phyloP scores from a whole-genome alignment of 2,329 filamentous ascomycete species.

The Fusarium floridanum region DNA sequence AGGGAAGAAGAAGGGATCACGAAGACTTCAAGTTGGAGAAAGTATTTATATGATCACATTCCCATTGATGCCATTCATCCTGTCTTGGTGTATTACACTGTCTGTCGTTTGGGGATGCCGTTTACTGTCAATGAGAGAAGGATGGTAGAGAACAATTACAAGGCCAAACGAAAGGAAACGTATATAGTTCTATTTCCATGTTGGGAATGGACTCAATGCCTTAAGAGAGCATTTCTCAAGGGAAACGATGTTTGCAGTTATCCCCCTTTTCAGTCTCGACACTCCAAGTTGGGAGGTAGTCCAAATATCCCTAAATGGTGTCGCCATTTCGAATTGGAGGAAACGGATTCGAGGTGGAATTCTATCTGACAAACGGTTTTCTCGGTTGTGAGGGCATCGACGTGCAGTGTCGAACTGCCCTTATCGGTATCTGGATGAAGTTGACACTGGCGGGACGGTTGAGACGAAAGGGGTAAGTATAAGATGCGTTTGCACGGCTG shows the following conservation, averaged over 20 bases:
- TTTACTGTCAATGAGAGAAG: constrained; percentile 16
- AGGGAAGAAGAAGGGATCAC: neutral
- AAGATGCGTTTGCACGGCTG: neutral
- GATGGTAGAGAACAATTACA: neutral
- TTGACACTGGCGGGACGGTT: neutral
- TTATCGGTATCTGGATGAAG: neutral
- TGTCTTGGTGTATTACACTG: neutral
- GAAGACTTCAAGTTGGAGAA: neutral
- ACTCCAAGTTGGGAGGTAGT: neutral
- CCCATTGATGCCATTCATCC: neutral
- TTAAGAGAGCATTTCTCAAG: neutral
- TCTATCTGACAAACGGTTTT: neutral
- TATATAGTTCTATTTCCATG: neutral
- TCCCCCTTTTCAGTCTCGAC: neutral
- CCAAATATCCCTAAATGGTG: neutral
- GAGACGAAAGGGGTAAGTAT: neutral
- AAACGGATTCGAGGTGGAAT: no score
- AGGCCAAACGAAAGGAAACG: neutral
- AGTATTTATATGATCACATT: neutral
- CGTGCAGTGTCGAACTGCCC: neutral
- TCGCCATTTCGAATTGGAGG: neutral
- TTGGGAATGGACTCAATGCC: neutral
- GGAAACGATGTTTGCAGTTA: neutral
- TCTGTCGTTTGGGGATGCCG: neutral
- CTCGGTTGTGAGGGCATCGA: neutral